Conservation (phyloP, 768 basidiomycete species). For the Macrolepiota dolichaula region DNA sequence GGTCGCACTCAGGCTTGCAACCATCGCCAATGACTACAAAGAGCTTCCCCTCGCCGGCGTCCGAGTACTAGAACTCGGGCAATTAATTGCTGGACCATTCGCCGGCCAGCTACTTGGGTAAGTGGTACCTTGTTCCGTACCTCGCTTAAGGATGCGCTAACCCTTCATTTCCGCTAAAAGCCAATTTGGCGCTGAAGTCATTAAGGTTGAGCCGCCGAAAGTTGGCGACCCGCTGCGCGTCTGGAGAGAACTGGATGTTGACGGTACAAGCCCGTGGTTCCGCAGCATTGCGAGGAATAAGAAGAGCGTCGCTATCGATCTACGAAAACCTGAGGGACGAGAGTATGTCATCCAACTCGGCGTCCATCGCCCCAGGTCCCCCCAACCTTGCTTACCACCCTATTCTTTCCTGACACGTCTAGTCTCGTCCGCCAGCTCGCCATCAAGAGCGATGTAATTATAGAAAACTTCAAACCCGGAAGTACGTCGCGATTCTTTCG, state of each 20-base stretch:
- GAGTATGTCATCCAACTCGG: slow-evolving; percentile 24
- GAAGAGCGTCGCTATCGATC: slow-evolving; percentile 68
- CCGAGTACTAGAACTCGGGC: slow-evolving; percentile 66
- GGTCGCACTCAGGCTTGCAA: slow-evolving; percentile 1
- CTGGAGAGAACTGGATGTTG: slow-evolving; percentile 68
- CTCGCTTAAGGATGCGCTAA: not conserved
- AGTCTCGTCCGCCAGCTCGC: slow-evolving; percentile 64
- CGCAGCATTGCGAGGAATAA: slow-evolving; percentile 70
- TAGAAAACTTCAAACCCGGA: slow-evolving; percentile 76
- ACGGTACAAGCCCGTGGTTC: slow-evolving; percentile 75
- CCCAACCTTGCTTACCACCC: not conserved
- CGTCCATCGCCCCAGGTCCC: not conserved
- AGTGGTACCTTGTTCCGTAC: slow-evolving; percentile 10
- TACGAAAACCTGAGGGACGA: slow-evolving; percentile 36
- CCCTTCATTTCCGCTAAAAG: slow-evolving; percentile 27
- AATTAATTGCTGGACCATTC: slow-evolving; percentile 71
- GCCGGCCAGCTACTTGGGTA: slow-evolving; percentile 71
- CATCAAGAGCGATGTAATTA: slow-evolving; percentile 57
- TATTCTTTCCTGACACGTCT: slow-evolving; percentile 1
- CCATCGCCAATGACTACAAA: slow-evolving; percentile 16
- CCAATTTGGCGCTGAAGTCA: slow-evolving; percentile 70
- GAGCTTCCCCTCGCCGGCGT: slow-evolving; percentile 60
- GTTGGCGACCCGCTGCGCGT: slow-evolving; percentile 66
- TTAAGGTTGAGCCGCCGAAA: slow-evolving; percentile 66
- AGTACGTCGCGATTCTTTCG: slow-evolving; percentile 39